Base-by-base conservation (phyloP, 2,329 filamentous ascomycete species). In the Lasiodiplodia citricola region DNA sequence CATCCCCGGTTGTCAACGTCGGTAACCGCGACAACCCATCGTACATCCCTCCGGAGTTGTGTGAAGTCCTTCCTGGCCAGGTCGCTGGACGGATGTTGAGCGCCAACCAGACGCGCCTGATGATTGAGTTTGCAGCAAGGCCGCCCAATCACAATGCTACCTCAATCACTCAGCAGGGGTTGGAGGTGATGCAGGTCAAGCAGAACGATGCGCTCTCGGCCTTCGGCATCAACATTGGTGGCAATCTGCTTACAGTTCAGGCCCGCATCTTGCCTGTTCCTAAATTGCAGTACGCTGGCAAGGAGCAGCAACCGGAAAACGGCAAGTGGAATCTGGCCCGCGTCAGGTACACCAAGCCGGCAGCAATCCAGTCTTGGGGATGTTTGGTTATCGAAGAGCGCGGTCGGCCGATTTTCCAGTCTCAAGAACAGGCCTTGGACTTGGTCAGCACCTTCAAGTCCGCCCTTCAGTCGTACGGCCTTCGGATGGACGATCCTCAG, bases 261-360 rank as follows among this genome's bases (percentile, higher is more conserved):
- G 94, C 88, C 1, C 89, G 94, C 8, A 86, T 95, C 50, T 84
- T 97, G 0, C 50, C 74, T 0, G 75, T 87, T 0, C 93, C 93
- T 0, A 73, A 71, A 0, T 80, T 97, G 35, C 77, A 80, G 2
- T 97, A 97, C 74, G 70, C 76, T 23, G 71, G 55, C n/a, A 72
- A 69, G 25, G 75, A 71, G 5, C 68, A 73, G 65, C 68, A 65
- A 1, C 80, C 86, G 0, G 71, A 68, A 1, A 80, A 82, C 21
- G 92, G 90, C 0, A 84, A 85, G 1, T 96, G 92, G 92, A 93
- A 94, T 73, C 87, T 95, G 83, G 79, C 72, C 4, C 64, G 67
- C 28, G 73, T 75, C 35, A 72, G 74, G 14, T 77, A 77, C 3
- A 78, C 78, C 62, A 71, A 71, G 14, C 41, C 71, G 3, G 70